phyloP scores from a whole-genome alignment of 2,329 filamentous ascomycete genomes.

The Penicillium vulpinum region DNA sequence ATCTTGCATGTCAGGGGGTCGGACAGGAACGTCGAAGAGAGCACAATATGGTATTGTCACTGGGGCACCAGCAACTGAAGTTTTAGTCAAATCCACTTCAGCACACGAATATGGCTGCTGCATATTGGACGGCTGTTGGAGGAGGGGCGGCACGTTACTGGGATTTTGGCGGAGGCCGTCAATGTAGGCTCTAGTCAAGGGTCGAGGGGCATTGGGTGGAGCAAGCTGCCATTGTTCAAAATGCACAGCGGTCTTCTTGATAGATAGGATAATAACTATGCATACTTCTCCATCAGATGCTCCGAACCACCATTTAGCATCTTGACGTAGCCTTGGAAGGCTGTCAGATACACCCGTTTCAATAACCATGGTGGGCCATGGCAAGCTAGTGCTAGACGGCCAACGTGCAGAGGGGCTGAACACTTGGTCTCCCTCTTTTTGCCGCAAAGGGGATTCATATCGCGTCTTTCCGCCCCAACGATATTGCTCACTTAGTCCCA shows the following conservation, averaged over 20 bases:
- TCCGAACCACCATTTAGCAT: constrained; percentile 6
- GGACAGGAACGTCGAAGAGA: background rate
- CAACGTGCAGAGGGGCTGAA: background rate
- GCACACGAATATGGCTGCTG: background rate
- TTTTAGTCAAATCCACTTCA: background rate
- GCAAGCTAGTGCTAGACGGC: background rate
- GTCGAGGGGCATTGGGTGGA: background rate
- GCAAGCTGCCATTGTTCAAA: constrained; percentile 5
- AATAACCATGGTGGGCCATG: constrained; percentile 8
- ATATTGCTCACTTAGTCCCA: too few relatives aligned
- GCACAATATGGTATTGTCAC: background rate
- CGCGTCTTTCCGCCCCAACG: too few relatives aligned
- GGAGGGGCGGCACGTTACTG: background rate
- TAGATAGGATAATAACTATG: constrained; percentile 2
- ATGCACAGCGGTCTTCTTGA: background rate
- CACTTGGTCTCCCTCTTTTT: too few relatives aligned
- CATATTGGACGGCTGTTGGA: background rate
- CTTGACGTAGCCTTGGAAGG: background rate
- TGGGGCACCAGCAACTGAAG: background rate
- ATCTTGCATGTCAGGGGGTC: background rate
- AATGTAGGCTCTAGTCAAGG: background rate
- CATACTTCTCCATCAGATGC: constrained; percentile 2
- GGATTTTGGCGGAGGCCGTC: background rate
- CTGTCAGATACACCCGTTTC: constrained; percentile 8
- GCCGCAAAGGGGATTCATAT: too few relatives aligned